Evolutionary conservation across 768 basidiomycete species (phyloP).

Genomic region (Rhodocollybia butyracea): DNA sequence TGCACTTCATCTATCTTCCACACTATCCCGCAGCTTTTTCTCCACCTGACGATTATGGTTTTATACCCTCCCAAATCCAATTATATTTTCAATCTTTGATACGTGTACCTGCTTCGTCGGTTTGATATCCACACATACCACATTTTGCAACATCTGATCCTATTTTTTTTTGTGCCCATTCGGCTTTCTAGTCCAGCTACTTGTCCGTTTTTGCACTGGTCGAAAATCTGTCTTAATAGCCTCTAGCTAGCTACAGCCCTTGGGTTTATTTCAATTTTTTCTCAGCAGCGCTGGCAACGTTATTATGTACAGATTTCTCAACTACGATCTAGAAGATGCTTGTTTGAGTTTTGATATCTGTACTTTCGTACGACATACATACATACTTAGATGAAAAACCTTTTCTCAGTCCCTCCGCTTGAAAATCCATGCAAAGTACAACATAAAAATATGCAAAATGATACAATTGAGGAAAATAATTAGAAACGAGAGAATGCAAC

Average conservation of each 20-base stretch:
- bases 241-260: background rate
- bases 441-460: background rate
- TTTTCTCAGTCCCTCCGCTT: background rate
- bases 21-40: background rate
- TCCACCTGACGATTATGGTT: too few species aligned
- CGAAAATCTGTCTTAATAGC: too few species aligned
- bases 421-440: too few species aligned
- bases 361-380: background rate
- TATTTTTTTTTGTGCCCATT: too few species aligned
- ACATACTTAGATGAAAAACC: background rate
- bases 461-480: background rate
- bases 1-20: too few species aligned
- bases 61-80: too few species aligned
- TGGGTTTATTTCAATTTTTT: background rate
- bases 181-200: too few species aligned
- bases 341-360: background rate
- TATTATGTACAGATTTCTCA: background rate
- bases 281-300: constrained; percentile 1
- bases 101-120: too few species aligned
- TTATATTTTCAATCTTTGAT: too few species aligned
- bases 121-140: too few species aligned
- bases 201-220: too few species aligned
- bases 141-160: too few species aligned
- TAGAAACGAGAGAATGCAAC: background rate
- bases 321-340: background rate